Conservation (phyloP, 768 basidiomycete species). For the Flagelloscypha sp. region DNA sequence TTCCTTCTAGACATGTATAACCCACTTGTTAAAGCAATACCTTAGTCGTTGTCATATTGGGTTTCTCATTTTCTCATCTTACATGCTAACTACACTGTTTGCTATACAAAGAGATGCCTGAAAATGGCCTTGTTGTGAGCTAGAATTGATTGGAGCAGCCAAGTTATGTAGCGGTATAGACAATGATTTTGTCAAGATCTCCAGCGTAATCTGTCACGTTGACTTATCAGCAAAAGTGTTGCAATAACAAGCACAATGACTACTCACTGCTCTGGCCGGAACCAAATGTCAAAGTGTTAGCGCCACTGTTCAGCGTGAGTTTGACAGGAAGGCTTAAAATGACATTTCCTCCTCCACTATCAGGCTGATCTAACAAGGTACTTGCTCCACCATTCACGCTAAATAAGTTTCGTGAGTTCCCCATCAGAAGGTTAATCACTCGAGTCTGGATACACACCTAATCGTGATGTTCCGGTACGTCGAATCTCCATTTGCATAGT, state of each 20-base stretch:
- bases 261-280: conserved; percentile 43
- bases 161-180: conserved; percentile 31
- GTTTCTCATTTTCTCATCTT: too few species aligned
- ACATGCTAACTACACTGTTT: too few species aligned
- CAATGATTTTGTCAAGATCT: conserved; percentile 54
- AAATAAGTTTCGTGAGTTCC: not conserved
- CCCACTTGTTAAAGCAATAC: too few species aligned
- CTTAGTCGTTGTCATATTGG: too few species aligned
- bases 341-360: conserved; percentile 46
- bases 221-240: not conserved
- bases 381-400: conserved; percentile 53
- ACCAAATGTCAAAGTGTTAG: conserved; percentile 44
- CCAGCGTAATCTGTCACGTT: conserved; percentile 39
- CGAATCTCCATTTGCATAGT: conserved; percentile 54
- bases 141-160: not conserved
- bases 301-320: conserved; percentile 37
- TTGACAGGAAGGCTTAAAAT: conserved; percentile 50
- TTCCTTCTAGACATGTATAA: too few species aligned
- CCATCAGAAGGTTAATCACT: not conserved
- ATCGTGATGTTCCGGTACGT: conserved; percentile 53
- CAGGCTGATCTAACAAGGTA: conserved; percentile 48
- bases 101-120: too few species aligned
- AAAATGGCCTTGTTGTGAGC: not conserved
- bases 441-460: conserved; percentile 27
- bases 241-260: not conserved